A percentile compares a stretch with the other conserved stretches of the same genome.
Conservation (phyloP, 1,139 yeast species). For the Blastobotrys proliferans region DNA sequence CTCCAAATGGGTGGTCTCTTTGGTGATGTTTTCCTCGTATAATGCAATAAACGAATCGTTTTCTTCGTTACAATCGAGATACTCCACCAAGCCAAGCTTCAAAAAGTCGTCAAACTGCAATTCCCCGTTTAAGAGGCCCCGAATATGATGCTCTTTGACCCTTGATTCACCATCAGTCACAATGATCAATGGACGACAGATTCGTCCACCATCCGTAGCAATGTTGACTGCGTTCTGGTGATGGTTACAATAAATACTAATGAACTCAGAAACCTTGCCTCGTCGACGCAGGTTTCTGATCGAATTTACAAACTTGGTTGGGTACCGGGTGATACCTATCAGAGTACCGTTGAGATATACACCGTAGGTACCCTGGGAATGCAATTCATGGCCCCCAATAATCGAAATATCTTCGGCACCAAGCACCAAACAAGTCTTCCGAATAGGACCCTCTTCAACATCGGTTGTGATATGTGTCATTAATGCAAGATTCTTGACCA, state of each 20-base stretch:
- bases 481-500: conserved; percentile 90
- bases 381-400: conserved; percentile 80
- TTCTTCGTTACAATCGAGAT: conserved; percentile 95
- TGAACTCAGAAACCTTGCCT: conserved; percentile 84
- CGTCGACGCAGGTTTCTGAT: conserved; percentile 80
- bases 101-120: conserved; percentile 89
- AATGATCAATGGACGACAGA: conserved; percentile 93
- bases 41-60: conserved; percentile 92
- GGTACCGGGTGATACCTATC: conserved; percentile 83
- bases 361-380: conserved; percentile 72
- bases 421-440: conserved; percentile 66
- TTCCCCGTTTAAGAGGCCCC: conserved; percentile 55
- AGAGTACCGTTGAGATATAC: conserved; percentile 91
- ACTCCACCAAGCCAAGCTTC: conserved; percentile 83
- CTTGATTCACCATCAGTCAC: conserved; percentile 67
- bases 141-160: conserved; percentile 68
- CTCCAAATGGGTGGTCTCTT: conserved; percentile 79
- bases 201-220: conserved; percentile 98
- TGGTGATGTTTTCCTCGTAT: conserved; percentile 62
- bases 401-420: conserved; percentile 87
- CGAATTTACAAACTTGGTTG: conserved; percentile 69
- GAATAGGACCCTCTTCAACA: conserved; percentile 90
- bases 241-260: conserved; percentile 82
- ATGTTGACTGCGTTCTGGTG: conserved; percentile 93
- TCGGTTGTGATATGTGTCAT: conserved; percentile 99